phyloP scores from a whole-genome alignment of 768 basidiomycete genomes.

The Phanerochaete carnosa region DNA sequence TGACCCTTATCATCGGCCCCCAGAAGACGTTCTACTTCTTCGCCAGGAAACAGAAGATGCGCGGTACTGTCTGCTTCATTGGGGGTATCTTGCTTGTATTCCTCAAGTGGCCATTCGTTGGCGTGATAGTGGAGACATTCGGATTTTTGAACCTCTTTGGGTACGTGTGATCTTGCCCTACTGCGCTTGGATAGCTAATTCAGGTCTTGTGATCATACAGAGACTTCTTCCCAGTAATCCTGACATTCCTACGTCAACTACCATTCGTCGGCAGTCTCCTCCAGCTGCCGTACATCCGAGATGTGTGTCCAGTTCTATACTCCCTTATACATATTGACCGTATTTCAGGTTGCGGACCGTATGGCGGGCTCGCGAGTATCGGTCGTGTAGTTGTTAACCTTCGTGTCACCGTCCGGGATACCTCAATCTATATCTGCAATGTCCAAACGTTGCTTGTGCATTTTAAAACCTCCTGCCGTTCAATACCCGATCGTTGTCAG shows the following conservation, averaged over 20 bases:
- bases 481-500: no score
- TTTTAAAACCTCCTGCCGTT: no score
- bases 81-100: slow-evolving; percentile 93
- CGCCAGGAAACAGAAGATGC: slow-evolving; percentile 89
- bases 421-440: background rate
- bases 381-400: slow-evolving; percentile 23
- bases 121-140: slow-evolving; percentile 91
- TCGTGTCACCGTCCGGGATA: background rate
- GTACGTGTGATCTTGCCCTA: slow-evolving; percentile 41
- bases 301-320: slow-evolving; percentile 45
- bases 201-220: slow-evolving; percentile 38
- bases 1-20: slow-evolving; percentile 96
- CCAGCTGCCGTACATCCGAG: slow-evolving; percentile 82
- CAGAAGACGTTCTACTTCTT: slow-evolving; percentile 99
- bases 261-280: slow-evolving; percentile 88
- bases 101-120: slow-evolving; percentile 91
- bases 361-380: slow-evolving; percentile 34
- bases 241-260: slow-evolving; percentile 94
- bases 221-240: slow-evolving; percentile 98
- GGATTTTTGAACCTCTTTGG: slow-evolving; percentile 98
- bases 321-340: background rate
- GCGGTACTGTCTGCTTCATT: slow-evolving; percentile 85
- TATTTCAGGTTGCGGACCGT: slow-evolving; percentile 29
- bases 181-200: background rate
- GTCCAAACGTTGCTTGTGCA: background rate